Percentiles rank a stretch among this genome's conserved stretches.
phyloP scores from a whole-genome alignment of 441 rosid genomes.

The Pelargonium fulgidum region DNA sequence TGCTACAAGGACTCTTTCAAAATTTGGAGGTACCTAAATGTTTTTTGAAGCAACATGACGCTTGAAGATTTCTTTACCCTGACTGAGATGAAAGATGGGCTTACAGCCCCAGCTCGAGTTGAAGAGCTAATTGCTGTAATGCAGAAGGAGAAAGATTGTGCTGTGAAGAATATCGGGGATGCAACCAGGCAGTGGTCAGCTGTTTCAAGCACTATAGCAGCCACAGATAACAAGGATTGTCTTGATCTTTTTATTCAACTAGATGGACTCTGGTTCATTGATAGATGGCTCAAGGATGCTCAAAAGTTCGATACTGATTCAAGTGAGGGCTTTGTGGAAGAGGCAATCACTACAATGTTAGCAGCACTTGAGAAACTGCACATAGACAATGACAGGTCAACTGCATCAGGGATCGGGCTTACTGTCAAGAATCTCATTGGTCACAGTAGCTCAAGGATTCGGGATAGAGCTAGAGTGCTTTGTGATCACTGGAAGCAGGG shows the following conservation, averaged over 20 bases:
- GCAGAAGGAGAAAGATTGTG: constrained; percentile 59
- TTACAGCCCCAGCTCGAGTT: constrained; percentile 62
- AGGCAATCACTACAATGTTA: constrained; percentile 61
- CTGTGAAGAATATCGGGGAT: constrained; percentile 60
- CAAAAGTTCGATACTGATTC: constrained; percentile 39
- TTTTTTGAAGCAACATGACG: constrained; percentile 60
- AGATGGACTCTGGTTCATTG: constrained; percentile 71
- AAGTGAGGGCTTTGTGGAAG: constrained; percentile 55
- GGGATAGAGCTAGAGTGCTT: constrained; percentile 63
- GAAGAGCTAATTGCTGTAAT: constrained; percentile 69
- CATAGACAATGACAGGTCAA: constrained; percentile 50
- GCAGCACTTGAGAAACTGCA: constrained; percentile 70
- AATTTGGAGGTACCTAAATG: constrained; percentile 31
- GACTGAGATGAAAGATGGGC: constrained; percentile 92
- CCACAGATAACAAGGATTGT: constrained; percentile 81
- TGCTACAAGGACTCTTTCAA: constrained; percentile 24
- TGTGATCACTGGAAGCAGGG: constrained; percentile 56
- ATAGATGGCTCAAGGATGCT: constrained; percentile 75
- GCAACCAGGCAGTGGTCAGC: constrained; percentile 88
- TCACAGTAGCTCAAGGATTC: constrained; percentile 55
- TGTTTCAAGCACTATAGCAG: constrained; percentile 75
- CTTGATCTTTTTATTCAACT: constrained; percentile 79
- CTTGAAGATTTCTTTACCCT: constrained; percentile 92
- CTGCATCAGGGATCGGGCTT: constrained; percentile 76
- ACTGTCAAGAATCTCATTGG: constrained; percentile 62